Evolutionary conservation across 441 rosid genomes (phyloP), one percentile per base, ranked within the genome.

Genomic region (Monsonia emarginata): DNA sequence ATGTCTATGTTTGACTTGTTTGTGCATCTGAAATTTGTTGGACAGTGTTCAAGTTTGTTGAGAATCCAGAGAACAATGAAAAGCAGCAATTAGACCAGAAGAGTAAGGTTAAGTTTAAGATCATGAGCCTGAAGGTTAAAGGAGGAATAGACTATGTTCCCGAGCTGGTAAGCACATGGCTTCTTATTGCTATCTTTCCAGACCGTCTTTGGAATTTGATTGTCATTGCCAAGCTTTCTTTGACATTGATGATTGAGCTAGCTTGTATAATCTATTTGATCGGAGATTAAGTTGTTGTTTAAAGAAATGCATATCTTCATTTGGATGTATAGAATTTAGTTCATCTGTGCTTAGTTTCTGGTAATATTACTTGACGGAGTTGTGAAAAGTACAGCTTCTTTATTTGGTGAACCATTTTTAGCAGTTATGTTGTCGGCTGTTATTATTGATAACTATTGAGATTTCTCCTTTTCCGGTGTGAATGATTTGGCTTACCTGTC

Each of bases 1-100:
- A 44, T 40, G 14, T 40, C 13, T 9, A 40, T 11, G 46, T 40
- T 40, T 13, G 1, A 40, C 46, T 38, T 25, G 25, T 59, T 31
- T 68, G 59, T 11, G n/a, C 13, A 22, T 61, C 22, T 44, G 56
- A n/a, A 66, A 26, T 65, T 18, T 14, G 46, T 36, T 46, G 62
- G 59, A 44, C 77, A 87, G 93, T 87, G 66, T 87, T 87, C 56
- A 87, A 87, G 83, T 87, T 87, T 50, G 88, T 87, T 74, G 93
- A 87, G 72, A 81, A 74, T 2, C 93, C 90, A 10, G 93, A 87
- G 77, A 84, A 81, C 69, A 77, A 83, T 25, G 87, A 83, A 61
- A 84, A 73, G 57, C 86, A 61, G 50, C 86, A 61, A 50, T 58
- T 74, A n/a, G 83, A 82, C 34, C 86, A 83, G 75, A 87, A 83